Evolutionary conservation across 2,329 filamentous ascomycete genomes (phyloP).

Genomic region (Aureobasidium sp.): DNA sequence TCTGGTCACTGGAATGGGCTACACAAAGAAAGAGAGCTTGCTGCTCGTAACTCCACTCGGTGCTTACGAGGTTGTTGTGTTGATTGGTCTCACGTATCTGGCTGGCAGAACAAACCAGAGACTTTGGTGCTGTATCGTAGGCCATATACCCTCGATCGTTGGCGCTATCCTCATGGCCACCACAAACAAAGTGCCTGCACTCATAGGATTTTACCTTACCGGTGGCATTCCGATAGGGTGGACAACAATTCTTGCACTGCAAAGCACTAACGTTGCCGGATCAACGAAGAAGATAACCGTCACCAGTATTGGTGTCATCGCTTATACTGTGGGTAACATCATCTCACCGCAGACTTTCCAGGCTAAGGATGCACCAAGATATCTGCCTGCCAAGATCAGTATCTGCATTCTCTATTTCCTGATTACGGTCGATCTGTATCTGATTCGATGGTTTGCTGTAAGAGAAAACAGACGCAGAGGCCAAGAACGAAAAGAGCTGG

Average conservation of each 20-base stretch:
- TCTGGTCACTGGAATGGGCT: background rate
- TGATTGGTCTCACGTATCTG: background rate
- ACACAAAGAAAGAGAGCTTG: background rate
- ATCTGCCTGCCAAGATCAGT: slow-evolving; percentile 35
- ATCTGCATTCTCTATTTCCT: slow-evolving; percentile 27
- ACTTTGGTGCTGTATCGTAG: background rate
- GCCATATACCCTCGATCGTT: background rate
- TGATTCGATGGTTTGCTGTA: slow-evolving; percentile 38
- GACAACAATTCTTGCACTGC: slow-evolving; percentile 19
- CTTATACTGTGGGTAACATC: slow-evolving; percentile 32
- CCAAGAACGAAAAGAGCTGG: slow-evolving; percentile 2
- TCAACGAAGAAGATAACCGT: slow-evolving; percentile 64
- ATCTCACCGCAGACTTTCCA: slow-evolving; percentile 33
- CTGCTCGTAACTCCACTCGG: background rate
- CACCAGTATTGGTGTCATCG: slow-evolving; percentile 46
- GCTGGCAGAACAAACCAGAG: background rate
- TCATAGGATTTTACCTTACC: background rate
- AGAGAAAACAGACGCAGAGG: slow-evolving; percentile 34
- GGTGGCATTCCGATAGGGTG: background rate
- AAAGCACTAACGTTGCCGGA: slow-evolving; percentile 50
- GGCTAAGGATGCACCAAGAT: slow-evolving; percentile 26
- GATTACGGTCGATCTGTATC: slow-evolving; percentile 37
- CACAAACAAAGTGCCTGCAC: background rate
- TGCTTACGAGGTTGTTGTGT: background rate
- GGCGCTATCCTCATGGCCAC: background rate